Evolutionary conservation across 1,284 basidiomycete species (phyloP).

Genomic region (Tranzscheliella williamsii): DNA sequence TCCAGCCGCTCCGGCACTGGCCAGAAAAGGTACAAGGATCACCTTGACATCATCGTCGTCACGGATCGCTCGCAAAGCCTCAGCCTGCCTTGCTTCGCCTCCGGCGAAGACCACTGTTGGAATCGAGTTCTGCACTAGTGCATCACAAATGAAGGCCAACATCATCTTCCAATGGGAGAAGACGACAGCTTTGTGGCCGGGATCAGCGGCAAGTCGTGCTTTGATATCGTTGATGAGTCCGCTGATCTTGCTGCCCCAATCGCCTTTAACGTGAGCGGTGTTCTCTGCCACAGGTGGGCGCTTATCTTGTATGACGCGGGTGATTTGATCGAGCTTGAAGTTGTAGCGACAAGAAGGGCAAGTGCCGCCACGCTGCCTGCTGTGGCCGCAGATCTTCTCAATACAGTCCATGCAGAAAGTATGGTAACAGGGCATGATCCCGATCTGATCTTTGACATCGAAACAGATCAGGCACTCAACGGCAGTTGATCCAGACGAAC

Average conservation of each 20-base stretch:
- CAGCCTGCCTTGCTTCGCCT: conserved; percentile 15
- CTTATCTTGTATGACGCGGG: conserved; percentile 26
- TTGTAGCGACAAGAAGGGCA: conserved; percentile 25
- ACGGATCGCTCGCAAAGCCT: conserved; percentile 36
- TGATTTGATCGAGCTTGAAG: conserved; percentile 21
- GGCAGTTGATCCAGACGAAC: too few relatives aligned
- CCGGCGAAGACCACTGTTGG: conserved; percentile 30
- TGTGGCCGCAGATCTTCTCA: conserved; percentile 12
- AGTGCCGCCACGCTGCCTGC: too few relatives aligned
- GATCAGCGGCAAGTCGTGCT: conserved; percentile 11
- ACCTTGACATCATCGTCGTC: conserved; percentile 31
- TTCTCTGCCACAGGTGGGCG: conserved; percentile 8
- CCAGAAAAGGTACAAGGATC: conserved; percentile 38
- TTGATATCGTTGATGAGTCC: conserved; percentile 36
- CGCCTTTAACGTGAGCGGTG: conserved; percentile 9
- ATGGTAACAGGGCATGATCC: conserved; percentile 43
- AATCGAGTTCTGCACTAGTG: conserved; percentile 28
- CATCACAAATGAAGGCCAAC: conserved; percentile 30
- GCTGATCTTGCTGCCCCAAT: conserved; percentile 46
- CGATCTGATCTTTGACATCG: conserved; percentile 23
- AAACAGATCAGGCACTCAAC: conserved; percentile 36
- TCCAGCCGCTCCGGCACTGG: conserved; percentile 44
- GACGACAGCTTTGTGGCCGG: conserved; percentile 38
- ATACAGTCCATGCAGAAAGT: conserved; percentile 42
- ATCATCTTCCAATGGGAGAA: conserved; percentile 46